phyloP scores from a whole-genome alignment of 1,284 basidiomycete species.

The Golubevia pallescens region DNA sequence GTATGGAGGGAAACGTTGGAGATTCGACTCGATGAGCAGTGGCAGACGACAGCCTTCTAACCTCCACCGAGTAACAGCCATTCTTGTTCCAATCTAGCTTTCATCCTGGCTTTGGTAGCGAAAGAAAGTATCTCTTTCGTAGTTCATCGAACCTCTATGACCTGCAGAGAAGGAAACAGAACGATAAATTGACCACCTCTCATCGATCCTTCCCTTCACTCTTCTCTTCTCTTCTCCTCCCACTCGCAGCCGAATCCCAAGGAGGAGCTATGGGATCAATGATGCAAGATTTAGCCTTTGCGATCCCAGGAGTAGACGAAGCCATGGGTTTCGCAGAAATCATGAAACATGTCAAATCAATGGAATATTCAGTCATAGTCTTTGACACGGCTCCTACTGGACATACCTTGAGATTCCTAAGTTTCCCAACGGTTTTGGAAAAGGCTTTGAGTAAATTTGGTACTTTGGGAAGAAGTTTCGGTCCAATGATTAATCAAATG shows the following conservation, averaged over 20 bases:
- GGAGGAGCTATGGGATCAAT: constrained; percentile 88
- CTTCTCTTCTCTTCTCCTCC: not conserved
- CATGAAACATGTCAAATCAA: constrained; percentile 99
- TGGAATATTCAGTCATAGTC: constrained; percentile 98
- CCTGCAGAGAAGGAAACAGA: no score
- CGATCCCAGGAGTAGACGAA: constrained; percentile 98
- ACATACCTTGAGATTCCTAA: constrained; percentile 95
- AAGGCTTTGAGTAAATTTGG: constrained; percentile 96
- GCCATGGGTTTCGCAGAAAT: constrained; percentile 99
- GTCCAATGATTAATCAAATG: constrained; percentile 97
- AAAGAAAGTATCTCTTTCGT: no score
- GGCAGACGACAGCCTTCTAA: no score
- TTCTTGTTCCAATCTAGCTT: not conserved
- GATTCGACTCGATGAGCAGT: no score
- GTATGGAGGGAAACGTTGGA: no score
- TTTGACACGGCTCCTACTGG: constrained; percentile 99
- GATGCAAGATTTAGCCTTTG: constrained; percentile 99
- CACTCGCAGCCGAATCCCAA: constrained; percentile 76
- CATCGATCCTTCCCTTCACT: not conserved
- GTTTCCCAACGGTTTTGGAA: constrained; percentile 95
- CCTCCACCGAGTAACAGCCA: no score
- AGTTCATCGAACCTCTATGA: no score
- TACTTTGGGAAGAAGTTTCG: constrained; percentile 86
- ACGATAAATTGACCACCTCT: not conserved
- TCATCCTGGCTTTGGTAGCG: no score